A percentile compares a stretch with the other conserved stretches of the same genome.
Conservation (phyloP, 768 basidiomycete genomes). For the Macrolepiota dolichaula region DNA sequence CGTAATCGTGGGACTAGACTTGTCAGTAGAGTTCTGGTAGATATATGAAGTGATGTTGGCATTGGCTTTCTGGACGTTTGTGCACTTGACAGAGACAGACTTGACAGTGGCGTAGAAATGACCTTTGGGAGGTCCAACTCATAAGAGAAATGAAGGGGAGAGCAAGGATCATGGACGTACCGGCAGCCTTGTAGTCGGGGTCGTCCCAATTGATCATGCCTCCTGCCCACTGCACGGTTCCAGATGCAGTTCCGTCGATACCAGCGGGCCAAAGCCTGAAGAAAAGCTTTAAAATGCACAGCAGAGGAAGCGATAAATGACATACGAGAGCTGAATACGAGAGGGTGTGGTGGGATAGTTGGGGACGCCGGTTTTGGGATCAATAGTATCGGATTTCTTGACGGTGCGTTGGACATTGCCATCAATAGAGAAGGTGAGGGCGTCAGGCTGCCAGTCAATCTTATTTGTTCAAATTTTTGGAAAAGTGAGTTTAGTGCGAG, state of each 20-base stretch:
- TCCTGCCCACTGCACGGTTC: conserved; percentile 78
- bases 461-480: conserved; percentile 23
- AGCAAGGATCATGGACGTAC: conserved; percentile 23
- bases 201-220: conserved; percentile 82
- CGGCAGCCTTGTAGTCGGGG: conserved; percentile 70
- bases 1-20: conserved; percentile 45
- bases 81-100: conserved; percentile 62
- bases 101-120: conserved; percentile 69
- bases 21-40: conserved; percentile 51
- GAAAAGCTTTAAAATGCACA: conserved; percentile 11
- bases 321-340: conserved; percentile 75
- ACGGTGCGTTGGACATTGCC: conserved; percentile 69
- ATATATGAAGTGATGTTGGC: conserved; percentile 59
- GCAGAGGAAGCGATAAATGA: background rate
- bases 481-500: background rate
- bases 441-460: conserved; percentile 79
- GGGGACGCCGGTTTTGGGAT: conserved; percentile 46
- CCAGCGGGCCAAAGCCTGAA: conserved; percentile 80
- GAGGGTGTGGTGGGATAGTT: conserved; percentile 78
- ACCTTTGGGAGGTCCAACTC: conserved; percentile 28
- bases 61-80: conserved; percentile 40
- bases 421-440: conserved; percentile 67
- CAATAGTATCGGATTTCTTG: conserved; percentile 53
- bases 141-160: background rate
- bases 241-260: conserved; percentile 52